A percentile compares a stretch with the other conserved stretches of the same genome.
These are phyloP conservation scores for Diddensiella caesifluorescens DNA, from an alignment of 805 yeast genomes.

Conservation along the genomic window DNA sequence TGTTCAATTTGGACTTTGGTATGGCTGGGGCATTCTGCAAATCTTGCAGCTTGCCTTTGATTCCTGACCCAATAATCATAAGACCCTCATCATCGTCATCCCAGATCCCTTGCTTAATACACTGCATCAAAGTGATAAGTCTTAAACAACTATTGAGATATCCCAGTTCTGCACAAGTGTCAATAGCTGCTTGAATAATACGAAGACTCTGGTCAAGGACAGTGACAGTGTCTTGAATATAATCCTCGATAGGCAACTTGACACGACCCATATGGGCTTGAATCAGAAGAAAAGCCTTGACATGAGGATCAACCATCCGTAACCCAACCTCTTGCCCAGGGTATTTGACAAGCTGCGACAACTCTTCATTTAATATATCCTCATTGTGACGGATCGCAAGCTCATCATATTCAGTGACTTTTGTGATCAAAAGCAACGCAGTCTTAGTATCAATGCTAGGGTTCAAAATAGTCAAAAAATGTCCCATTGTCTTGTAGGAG, in stretches of 20 bases:
- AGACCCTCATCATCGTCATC: conserved; percentile 23
- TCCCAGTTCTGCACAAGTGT: conserved; percentile 82
- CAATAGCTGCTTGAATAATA: conserved; percentile 87
- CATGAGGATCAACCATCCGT: conserved; percentile 82
- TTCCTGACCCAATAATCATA: neutral
- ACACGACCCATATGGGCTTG: conserved; percentile 68
- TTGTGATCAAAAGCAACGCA: conserved; percentile 55
- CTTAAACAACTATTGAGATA: conserved; percentile 55
- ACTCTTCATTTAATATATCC: conserved; percentile 76
- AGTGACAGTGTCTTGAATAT: conserved; percentile 86
- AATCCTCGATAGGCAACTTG: conserved; percentile 91
- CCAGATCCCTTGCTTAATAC: conserved; percentile 87
- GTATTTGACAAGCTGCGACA: conserved; percentile 66
- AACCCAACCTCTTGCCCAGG: conserved; percentile 37
- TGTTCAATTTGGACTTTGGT: conserved; percentile 16
- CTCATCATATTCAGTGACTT: conserved; percentile 78
- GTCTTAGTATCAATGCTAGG: conserved; percentile 48
- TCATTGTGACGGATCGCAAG: conserved; percentile 90
- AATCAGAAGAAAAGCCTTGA: conserved; percentile 63
- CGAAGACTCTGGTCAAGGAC: conserved; percentile 93
- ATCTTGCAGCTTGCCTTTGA: neutral
- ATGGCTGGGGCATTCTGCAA: conserved; percentile 7
- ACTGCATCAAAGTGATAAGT: conserved; percentile 68
- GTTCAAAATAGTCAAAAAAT: conserved; percentile 50
- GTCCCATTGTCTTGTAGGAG: conserved; percentile 82